Evolutionary conservation across 169 alveolate species (phyloP), one percentile per base, ranked within the genome.

Genomic region (Cryptosporidium tyzzeri): DNA sequence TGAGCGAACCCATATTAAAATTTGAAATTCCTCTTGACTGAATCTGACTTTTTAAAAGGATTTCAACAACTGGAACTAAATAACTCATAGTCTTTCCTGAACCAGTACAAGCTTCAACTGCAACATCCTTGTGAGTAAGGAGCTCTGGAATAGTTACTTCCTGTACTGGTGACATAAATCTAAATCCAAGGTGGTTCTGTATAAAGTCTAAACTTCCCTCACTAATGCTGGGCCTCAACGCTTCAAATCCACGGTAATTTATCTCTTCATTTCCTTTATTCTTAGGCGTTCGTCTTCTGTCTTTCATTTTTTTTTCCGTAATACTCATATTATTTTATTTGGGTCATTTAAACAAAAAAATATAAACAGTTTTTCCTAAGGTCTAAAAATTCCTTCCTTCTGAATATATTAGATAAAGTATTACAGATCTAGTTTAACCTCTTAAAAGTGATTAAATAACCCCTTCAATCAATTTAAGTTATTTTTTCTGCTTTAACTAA

Each of bases 81-180:
- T 93, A 96, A 44, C 97, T 89, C 35, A 96, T 85, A 23, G 98
- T 96, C 70, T 96, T 96, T 6, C 98, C 98, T 12, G 97, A 93
- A 2, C 98, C 98, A 33, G 98, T 96, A 21, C 96, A 93, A 2
- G 98, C 97, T 93, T 96, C 97, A 26, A 96, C 98, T 50, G 96
- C 95, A 18, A 96, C 96, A 93, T 96, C 98, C 75, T 94, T 93
- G 84, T 96, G 94, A 84, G 93, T 91, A 23, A 93, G 44, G 70
- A 96, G 94, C 31, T 71, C 91, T 33, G 95, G 95, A 45, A 92
- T 91, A 50, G 80, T 85, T 4, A 84, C 93, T 85, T 85, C 84
- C 85, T 92, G 95, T 0, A 92, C 92, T 4, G 94, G 94, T 7
- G 94, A 85, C 74, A 85, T 85, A 23, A 58, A 85, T 33, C n/a